Percentiles rank a stretch among this genome's conserved stretches.
Evolutionary conservation across 164 flowering plant genomes (phyloP).

Genomic region (Chloranthus sessilifolius): DNA sequence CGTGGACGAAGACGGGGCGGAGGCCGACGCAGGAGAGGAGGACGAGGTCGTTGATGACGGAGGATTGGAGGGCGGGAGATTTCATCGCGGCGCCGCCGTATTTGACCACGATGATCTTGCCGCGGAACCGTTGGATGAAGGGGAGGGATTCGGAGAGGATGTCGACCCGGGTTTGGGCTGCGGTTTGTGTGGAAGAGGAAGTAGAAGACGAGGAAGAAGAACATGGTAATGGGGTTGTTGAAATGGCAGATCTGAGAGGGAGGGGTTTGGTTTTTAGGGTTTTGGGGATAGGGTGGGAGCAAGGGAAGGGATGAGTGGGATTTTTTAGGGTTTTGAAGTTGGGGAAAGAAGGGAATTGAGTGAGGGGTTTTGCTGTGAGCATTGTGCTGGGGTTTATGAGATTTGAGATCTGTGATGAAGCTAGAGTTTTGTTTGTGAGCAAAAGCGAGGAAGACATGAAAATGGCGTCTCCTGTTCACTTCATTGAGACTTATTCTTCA

Average conservation of each 20-base stretch:
- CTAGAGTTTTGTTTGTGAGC: neutral
- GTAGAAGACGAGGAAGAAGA: conserved; percentile 6
- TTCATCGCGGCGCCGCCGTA: conserved; percentile 99
- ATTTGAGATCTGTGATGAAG: neutral
- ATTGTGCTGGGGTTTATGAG: conserved; percentile 8
- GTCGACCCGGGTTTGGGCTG: conserved; percentile 62
- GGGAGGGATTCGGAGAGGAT: conserved; percentile 89
- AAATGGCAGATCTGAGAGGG: conserved; percentile 5
- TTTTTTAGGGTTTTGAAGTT: conserved; percentile 5
- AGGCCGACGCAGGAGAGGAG: conserved; percentile 87
- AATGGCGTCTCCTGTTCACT: neutral
- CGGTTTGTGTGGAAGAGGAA: conserved; percentile 10
- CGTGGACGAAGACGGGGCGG: conserved; percentile 84
- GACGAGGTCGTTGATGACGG: conserved; percentile 82
- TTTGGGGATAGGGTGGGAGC: neutral
- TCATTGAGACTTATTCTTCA: too few species aligned
- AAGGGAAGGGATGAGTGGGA: conserved; percentile 2
- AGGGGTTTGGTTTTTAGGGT: neutral
- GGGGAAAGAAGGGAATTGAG: conserved; percentile 9
- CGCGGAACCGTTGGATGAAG: conserved; percentile 85
- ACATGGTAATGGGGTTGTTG: conserved; percentile 6
- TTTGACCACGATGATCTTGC: conserved; percentile 87
- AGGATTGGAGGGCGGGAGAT: conserved; percentile 52
- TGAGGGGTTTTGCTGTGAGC: conserved; percentile 23
- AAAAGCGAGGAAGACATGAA: neutral